Evolutionary conservation across 2,329 filamentous ascomycete species (phyloP), one percentile per base, ranked within the genome.

Genomic region (Penicillium thymicola): DNA sequence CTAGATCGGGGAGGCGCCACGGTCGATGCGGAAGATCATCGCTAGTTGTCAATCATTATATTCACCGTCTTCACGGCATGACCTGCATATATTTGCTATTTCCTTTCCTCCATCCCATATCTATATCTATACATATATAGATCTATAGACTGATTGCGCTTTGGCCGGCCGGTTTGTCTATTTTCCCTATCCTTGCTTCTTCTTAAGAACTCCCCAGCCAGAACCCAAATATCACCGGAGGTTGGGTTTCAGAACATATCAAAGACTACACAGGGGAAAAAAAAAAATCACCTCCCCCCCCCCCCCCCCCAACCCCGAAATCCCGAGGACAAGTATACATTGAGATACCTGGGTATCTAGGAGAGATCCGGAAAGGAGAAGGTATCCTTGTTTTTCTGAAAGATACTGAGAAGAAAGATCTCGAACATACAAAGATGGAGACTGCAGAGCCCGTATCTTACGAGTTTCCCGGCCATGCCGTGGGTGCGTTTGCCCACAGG

Each of bases 391-490:
- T 27, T 10, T 54, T 34, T 41, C 21, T 41, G 34, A 53, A 18
- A 47, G 4, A 27, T 30, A 13, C 14, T n/a, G 18, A 48, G 27
- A 40, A 48, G 16, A 41, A 21, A 21, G 21, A 8, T 7, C 27
- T n/a, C n/a, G 16, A 54, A 54, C 36, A 41, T 18, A 23, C 21
- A 5, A 42, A 41, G 46, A 77, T 77, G 75, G 74, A 77, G 60
- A 70, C 75, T 21, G 68, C 70, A 42, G 73, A 76, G 50, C 73
- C 74, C 9, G 71, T 75, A 36, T 69, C 74, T 30, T 77, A 75
- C 59, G 71, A 73, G 42, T 75, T 75, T 55, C 62, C 73, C 14
- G 67, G 67, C 56, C 74, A 75, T 68, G 65, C 67, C 37, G 63
- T 76, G 48, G 69, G 73, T 25, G 64, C 68, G 16, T 66, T 73